Evolutionary conservation across 1,284 basidiomycete genomes (phyloP).

Genomic region (Ustilago vetiveriae): DNA sequence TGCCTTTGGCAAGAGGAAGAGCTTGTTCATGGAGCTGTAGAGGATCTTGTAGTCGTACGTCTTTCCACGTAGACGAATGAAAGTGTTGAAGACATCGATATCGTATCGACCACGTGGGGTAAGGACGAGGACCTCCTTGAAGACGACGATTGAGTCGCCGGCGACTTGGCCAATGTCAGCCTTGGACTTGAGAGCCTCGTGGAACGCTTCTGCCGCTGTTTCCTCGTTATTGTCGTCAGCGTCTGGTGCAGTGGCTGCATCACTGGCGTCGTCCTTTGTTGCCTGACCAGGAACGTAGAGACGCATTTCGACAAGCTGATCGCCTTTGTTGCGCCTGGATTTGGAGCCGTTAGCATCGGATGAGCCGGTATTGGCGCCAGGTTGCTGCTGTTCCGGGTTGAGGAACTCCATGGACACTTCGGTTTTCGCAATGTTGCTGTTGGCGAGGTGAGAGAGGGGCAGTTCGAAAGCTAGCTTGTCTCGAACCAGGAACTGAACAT

Average conservation of each 20-base stretch:
- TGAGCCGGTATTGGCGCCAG: slow-evolving; percentile 63
- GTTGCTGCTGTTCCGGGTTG: slow-evolving; percentile 69
- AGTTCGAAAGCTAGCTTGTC: slow-evolving; percentile 92
- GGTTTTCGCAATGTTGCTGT: slow-evolving; percentile 96
- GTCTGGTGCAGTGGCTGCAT: slow-evolving; percentile 70
- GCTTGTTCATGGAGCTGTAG: slow-evolving; percentile 84
- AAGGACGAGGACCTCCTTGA: slow-evolving; percentile 94
- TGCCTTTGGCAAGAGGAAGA: slow-evolving; percentile 91
- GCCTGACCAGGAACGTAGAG: slow-evolving; percentile 90
- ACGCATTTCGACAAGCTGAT: slow-evolving; percentile 92
- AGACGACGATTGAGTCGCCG: slow-evolving; percentile 91
- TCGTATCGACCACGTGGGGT: slow-evolving; percentile 95
- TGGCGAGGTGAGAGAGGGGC: slow-evolving; percentile 85
- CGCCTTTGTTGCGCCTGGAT: slow-evolving; percentile 53
- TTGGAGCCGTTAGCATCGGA: slow-evolving; percentile 45
- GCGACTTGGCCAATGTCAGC: slow-evolving; percentile 92
- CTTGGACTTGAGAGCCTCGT: slow-evolving; percentile 94
- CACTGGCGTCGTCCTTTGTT: slow-evolving; percentile 70
- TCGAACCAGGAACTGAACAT: slow-evolving; percentile 92
- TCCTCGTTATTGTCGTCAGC: slow-evolving; percentile 71
- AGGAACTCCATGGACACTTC: slow-evolving; percentile 97
- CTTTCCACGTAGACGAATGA: slow-evolving; percentile 92
- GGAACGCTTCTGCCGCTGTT: slow-evolving; percentile 93
- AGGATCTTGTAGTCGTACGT: slow-evolving; percentile 99
- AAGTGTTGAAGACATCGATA: slow-evolving; percentile 96